Base-by-base conservation (phyloP, 2,329 filamentous ascomycete genomes). In the Raffaelea deltoideospora region DNA sequence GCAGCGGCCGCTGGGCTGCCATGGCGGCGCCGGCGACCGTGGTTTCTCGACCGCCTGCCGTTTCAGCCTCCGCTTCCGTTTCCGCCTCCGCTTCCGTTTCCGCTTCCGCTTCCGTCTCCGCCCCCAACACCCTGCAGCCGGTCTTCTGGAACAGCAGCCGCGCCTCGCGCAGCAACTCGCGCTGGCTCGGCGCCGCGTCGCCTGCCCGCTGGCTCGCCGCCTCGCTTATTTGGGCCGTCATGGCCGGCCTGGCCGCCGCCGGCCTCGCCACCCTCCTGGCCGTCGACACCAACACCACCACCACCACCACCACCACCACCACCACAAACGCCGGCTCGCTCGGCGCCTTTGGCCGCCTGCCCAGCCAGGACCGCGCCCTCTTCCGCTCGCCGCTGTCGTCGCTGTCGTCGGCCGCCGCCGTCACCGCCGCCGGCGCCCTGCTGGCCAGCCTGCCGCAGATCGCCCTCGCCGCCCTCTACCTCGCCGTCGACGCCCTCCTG, bases 401-500 rank as follows among this genome's bases (percentile, higher is more conserved):
- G 52, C 58, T 10, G 54, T n/a, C n/a, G n/a, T n/a, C n/a, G n/a
- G n/a, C n/a, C n/a, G n/a, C n/a, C n/a, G n/a, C n/a, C n/a, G n/a
- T n/a, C n/a, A n/a, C n/a, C n/a, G n/a, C n/a, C n/a, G n/a, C n/a
- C n/a, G n/a, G n/a, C n/a, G n/a, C n/a, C n/a, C n/a, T n/a, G n/a
- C n/a, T n/a, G n/a, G n/a, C n/a, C n/a, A n/a, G 58, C 19, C 47
- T 67, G 10, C 66, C 67, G 2, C 67, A 71, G 10, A 48, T 70
- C 5, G 57, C 68, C 17, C 51, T 69, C 13, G 61, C 55, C 6
- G 38, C 54, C 11, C 55, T 71, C 9, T 72, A 70, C 49, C 50
- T 71, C 23, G 47, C 57, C 10, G 53, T 53, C 33, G 67, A 71
- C 52, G 50, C 58, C 5, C 55, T 68, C 18, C 48, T 71, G 13